phyloP scores from a whole-genome alignment of 1,284 basidiomycete genomes.

The Cutaneotrichosporon cavernicola region DNA sequence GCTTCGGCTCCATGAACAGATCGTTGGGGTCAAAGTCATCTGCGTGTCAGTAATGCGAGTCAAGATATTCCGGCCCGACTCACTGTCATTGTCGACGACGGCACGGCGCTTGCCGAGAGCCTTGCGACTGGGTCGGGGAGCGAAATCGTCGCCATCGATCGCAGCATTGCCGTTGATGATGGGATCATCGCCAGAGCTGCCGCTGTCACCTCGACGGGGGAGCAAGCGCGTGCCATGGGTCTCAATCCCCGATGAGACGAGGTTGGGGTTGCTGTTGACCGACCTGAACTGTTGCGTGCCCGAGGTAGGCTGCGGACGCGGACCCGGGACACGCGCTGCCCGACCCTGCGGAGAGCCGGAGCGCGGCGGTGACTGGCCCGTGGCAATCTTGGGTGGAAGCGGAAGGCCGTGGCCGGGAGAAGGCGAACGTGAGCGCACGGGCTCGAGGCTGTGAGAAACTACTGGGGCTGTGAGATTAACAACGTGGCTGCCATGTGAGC shows the following conservation, averaged over 20 bases:
- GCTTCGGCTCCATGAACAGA: conserved; percentile 33
- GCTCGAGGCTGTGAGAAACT: neutral
- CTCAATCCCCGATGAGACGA: conserved; percentile 8
- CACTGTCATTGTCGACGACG: conserved; percentile 41
- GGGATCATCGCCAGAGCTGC: conserved; percentile 7
- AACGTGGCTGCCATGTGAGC: conserved; percentile 8
- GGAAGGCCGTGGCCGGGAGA: conserved; percentile 30
- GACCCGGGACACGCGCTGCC: conserved; percentile 22
- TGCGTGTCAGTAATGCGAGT: conserved; percentile 7
- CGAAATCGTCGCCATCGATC: conserved; percentile 26
- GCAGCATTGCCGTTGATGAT: neutral
- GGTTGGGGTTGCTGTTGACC: conserved; percentile 18
- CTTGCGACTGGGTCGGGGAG: conserved; percentile 44
- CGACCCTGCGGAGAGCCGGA: conserved; percentile 37
- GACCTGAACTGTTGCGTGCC: conserved; percentile 22
- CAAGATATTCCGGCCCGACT: conserved; percentile 18
- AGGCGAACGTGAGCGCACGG: conserved; percentile 34
- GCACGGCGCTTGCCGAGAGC: conserved; percentile 51
- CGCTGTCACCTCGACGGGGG: conserved; percentile 10
- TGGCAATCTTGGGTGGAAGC: conserved; percentile 15
- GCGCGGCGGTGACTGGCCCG: conserved; percentile 24
- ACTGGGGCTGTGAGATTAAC: neutral
- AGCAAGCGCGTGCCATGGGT: neutral
- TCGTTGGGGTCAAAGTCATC: conserved; percentile 49
- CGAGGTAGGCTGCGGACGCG: conserved; percentile 44